Evolutionary conservation across 1,139 yeast genomes (phyloP), one percentile per base, ranked within the genome.

Genomic region (Yamadazyma jaroonii): DNA sequence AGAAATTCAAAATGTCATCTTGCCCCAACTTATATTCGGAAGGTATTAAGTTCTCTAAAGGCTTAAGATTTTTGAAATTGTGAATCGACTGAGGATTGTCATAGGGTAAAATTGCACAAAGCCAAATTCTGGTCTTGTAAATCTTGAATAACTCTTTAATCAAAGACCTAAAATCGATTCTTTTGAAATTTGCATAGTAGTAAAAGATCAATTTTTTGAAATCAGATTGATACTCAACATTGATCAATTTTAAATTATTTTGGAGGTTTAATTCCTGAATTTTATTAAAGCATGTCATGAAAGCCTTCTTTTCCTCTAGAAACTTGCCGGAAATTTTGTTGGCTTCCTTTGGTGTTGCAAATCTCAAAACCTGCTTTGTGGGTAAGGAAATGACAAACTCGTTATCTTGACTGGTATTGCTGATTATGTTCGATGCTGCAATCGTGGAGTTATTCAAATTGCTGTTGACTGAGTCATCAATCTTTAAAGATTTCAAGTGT

Each of bases 101-200:
- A 41, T 54, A 55, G 1, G 73, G 73, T 34, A 67, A 58, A 4
- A 90, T 87, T 3, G 97, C 95, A 66, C 97, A 90, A 72, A 90
- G 77, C 98, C 98, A 94, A 52, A 92, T 92, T 56, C 98, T 77
- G 1, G 97, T 92, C 65, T 92, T 92, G 73, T 89, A 92, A 43
- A 88, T 84, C 53, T 92, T 83, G 69, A 92, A 92, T 46, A 92
- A 67, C 53, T 92, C 97, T 50, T 92, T 84, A 41, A 92, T 95
- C 54, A 94, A 74, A 32, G 86, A 95, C 52, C 98, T 74, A 60
- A 92, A 92, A 61, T 92, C 98, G 44, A 92, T 85, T 51, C 98
- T 73, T 54, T 83, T 83, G 49, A 79, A 79, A 28, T 85, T 81
- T 29, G 84, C 83, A 51, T 64, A 72, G 63, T 92, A 92, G 59